A percentile compares a stretch with the other conserved stretches of the same genome.
Evolutionary conservation across 1,284 basidiomycete genomes (phyloP).

Genomic region (Megacollybia platyphylla): DNA sequence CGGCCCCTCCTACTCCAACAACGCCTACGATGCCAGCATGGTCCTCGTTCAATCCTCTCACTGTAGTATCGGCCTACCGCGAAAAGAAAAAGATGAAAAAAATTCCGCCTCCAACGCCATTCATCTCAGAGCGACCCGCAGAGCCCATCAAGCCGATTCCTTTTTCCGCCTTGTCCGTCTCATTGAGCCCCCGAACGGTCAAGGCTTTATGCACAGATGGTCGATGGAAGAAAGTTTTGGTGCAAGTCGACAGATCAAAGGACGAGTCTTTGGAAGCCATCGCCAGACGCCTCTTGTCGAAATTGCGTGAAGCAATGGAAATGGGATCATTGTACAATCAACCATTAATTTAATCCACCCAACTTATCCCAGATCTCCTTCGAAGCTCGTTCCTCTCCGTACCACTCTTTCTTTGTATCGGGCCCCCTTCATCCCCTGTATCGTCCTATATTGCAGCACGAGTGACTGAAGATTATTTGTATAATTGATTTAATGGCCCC

Average conservation of each 20-base stretch:
- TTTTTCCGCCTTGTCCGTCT: conserved; percentile 28
- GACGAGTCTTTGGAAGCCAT: conserved; percentile 33
- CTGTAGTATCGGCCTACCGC: conserved; percentile 1
- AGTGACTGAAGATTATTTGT: no score
- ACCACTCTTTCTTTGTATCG: background rate
- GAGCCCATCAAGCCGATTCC: conserved; percentile 16
- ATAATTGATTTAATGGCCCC: no score
- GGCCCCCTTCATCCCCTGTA: background rate
- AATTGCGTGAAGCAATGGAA: background rate
- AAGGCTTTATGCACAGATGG: conserved; percentile 24
- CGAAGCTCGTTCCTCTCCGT: background rate
- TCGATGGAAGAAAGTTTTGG: conserved; percentile 26
- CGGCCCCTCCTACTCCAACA: background rate
- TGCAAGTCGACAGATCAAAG: conserved; percentile 24
- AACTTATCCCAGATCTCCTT: background rate
- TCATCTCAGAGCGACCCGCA: conserved; percentile 4
- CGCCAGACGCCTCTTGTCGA: conserved; percentile 15
- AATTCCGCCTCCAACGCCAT: conserved; percentile 3
- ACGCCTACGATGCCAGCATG: background rate
- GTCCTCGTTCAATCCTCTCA: conserved; percentile 2
- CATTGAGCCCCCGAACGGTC: conserved; percentile 31
- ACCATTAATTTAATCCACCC: background rate
- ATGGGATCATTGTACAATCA: background rate
- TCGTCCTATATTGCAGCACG: background rate
- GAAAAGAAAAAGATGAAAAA: background rate